phyloP scores from a whole-genome alignment of 139 green algal genomes.

The Tetraselmis striata region DNA sequence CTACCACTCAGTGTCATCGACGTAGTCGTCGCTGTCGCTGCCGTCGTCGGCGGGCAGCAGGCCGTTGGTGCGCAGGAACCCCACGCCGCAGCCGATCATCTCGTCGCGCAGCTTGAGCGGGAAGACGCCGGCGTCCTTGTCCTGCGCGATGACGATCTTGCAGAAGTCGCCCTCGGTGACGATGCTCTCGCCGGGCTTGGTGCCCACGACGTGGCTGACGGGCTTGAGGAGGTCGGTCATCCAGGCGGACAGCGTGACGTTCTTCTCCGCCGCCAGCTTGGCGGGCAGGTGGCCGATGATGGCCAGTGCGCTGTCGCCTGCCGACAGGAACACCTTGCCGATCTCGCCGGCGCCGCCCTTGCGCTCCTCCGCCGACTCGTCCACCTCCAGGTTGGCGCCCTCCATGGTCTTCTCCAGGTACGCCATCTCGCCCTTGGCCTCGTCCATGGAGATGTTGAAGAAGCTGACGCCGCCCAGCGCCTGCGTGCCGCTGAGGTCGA shows the following conservation, averaged over 20 bases:
- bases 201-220: neutral
- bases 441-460: slow-evolving; percentile 72
- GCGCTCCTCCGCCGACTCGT: slow-evolving; percentile 72
- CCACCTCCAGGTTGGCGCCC: slow-evolving; percentile 56
- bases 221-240: neutral
- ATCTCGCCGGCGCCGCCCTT: slow-evolving; percentile 63
- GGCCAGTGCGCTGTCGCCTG: slow-evolving; percentile 59
- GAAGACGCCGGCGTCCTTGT: slow-evolving; percentile 48
- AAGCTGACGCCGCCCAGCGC: slow-evolving; percentile 70
- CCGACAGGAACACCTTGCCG: slow-evolving; percentile 60
- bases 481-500: slow-evolving; percentile 40
- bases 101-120: slow-evolving; percentile 70
- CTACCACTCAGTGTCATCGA: neutral
- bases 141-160: slow-evolving; percentile 31
- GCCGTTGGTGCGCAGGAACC: slow-evolving; percentile 58
- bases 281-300: slow-evolving; percentile 63
- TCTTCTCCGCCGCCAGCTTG: slow-evolving; percentile 41
- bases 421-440: slow-evolving; percentile 47
- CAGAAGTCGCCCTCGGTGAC: slow-evolving; percentile 38
- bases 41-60: slow-evolving; percentile 42
- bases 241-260: slow-evolving; percentile 29
- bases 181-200: neutral
- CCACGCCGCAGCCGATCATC: slow-evolving; percentile 44
- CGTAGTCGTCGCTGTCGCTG: neutral
- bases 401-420: slow-evolving; percentile 58